phyloP scores from a whole-genome alignment of 108 stramenopile species.

The Fragilaria crotonensis region DNA sequence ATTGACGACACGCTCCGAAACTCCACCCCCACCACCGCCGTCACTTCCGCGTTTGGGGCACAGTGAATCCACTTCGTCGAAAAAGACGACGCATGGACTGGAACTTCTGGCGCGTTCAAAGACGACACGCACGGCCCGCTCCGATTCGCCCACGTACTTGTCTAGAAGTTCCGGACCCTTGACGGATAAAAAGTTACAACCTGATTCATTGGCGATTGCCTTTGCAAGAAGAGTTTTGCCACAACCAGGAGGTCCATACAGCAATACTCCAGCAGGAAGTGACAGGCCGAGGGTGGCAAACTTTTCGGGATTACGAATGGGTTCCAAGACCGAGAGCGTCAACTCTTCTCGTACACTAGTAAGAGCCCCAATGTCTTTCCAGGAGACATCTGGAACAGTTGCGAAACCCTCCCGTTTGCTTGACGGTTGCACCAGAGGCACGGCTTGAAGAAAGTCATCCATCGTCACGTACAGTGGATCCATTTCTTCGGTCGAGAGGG shows the following conservation, averaged over 20 bases:
- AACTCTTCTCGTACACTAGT: conserved; percentile 90
- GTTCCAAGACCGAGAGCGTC: conserved; percentile 87
- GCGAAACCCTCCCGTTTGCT: conserved; percentile 99
- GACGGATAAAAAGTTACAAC: conserved; percentile 97
- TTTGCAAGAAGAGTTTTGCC: conserved; percentile 98
- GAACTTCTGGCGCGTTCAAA: conserved; percentile 83
- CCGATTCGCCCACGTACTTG: conserved; percentile 97
- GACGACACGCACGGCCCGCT: conserved; percentile 89
- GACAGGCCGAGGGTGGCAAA: conserved; percentile 75
- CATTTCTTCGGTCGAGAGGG: conserved; percentile 70
- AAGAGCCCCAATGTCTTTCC: conserved; percentile 94
- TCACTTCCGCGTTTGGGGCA: conserved; percentile 90
- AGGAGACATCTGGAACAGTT: conserved; percentile 94
- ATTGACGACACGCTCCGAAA: conserved; percentile 93
- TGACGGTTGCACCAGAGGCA: conserved; percentile 94
- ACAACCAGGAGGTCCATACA: conserved; percentile 98
- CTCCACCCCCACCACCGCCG: conserved; percentile 89
- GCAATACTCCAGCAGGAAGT: conserved; percentile 88
- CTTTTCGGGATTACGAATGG: conserved; percentile 93
- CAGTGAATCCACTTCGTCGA: conserved; percentile 97
- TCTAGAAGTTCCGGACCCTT: conserved; percentile 91
- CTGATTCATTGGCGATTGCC: conserved; percentile 97
- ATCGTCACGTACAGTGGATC: conserved; percentile 82
- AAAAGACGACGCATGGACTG: conserved; percentile 97
- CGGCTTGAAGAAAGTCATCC: conserved; percentile 89